Evolutionary conservation across 1,284 basidiomycete genomes (phyloP).

Genomic region (Wolfiporia cocos): DNA sequence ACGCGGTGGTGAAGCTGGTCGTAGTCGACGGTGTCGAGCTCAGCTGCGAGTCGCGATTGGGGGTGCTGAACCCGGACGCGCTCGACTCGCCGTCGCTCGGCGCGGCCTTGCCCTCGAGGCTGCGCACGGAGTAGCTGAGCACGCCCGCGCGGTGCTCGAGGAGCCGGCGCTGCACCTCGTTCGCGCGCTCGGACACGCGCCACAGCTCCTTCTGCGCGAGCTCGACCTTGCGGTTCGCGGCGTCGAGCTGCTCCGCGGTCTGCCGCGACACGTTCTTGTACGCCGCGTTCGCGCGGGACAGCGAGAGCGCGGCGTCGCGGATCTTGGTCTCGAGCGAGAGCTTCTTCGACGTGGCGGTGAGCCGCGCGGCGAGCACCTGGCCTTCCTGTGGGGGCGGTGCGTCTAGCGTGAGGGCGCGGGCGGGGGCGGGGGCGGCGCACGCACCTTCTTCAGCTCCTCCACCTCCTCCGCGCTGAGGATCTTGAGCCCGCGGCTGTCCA

Average conservation of each 20-base stretch:
- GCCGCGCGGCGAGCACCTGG: constrained; percentile 54
- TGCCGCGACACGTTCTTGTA: constrained; percentile 58
- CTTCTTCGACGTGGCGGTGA: constrained; percentile 60
- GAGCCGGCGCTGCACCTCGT: constrained; percentile 53
- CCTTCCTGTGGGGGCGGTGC: constrained; percentile 48
- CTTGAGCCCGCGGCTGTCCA: constrained; percentile 71
- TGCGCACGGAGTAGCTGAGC: constrained; percentile 63
- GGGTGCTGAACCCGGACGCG: constrained; percentile 48
- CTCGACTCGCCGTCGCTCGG: constrained; percentile 22
- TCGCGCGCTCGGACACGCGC: constrained; percentile 54
- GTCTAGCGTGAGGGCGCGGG: too few species aligned
- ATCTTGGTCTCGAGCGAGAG: constrained; percentile 74
- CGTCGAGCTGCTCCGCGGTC: constrained; percentile 64
- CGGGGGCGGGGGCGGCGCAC: too few species aligned
- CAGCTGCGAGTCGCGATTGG: constrained; percentile 42
- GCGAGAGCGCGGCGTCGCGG: constrained; percentile 68
- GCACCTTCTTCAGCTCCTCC: constrained; percentile 86
- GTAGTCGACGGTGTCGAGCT: constrained; percentile 45
- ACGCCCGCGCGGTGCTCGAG: constrained; percentile 77
- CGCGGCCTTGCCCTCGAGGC: constrained; percentile 53
- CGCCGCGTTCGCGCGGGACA: constrained; percentile 59
- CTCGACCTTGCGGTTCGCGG: constrained; percentile 62
- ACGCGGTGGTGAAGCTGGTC: constrained; percentile 35
- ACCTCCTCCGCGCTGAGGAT: constrained; percentile 81
- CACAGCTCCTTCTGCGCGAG: constrained; percentile 63